Evolutionary conservation across 768 basidiomycete species (phyloP).

Genomic region (Tulasnella sp.): DNA sequence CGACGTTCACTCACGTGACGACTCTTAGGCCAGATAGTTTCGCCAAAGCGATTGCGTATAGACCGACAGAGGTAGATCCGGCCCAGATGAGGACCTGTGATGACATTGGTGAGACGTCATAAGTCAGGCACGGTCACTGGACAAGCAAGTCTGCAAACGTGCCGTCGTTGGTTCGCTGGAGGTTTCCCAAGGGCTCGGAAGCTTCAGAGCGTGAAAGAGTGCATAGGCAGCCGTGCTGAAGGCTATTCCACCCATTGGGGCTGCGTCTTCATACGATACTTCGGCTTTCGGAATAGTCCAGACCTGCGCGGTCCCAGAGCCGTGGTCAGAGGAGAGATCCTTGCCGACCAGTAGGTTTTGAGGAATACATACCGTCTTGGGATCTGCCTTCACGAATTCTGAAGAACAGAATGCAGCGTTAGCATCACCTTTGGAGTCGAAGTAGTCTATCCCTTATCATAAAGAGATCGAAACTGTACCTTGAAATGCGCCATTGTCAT

Average conservation of each 20-base stretch:
- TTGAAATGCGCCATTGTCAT: slow-evolving; percentile 34
- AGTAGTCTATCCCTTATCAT: neutral
- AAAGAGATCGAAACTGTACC: slow-evolving; percentile 20
- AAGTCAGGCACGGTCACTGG: slow-evolving; percentile 26
- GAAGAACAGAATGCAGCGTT: neutral
- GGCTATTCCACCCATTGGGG: slow-evolving; percentile 31
- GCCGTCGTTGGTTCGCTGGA: slow-evolving; percentile 5
- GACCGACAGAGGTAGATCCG: slow-evolving; percentile 37
- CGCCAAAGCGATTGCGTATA: slow-evolving; percentile 45
- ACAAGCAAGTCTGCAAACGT: neutral
- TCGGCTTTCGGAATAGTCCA: slow-evolving; percentile 30
- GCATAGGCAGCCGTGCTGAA: slow-evolving; percentile 32
- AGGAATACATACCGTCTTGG: slow-evolving; percentile 27
- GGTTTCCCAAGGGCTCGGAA: slow-evolving; percentile 29
- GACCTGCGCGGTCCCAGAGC: neutral
- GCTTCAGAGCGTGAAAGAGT: slow-evolving; percentile 27
- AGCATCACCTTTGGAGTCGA: neutral
- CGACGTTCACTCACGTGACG: slow-evolving; percentile 40
- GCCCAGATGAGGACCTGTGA: slow-evolving; percentile 32
- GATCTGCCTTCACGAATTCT: slow-evolving; percentile 31
- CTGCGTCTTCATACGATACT: slow-evolving; percentile 33
- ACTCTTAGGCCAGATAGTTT: slow-evolving; percentile 46
- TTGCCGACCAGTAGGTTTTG: neutral
- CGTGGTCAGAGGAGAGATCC: neutral
- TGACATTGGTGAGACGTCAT: slow-evolving; percentile 35